Conservation (phyloP, 2,329 filamentous ascomycete species). For the Alternaria hordeiaustralica region DNA sequence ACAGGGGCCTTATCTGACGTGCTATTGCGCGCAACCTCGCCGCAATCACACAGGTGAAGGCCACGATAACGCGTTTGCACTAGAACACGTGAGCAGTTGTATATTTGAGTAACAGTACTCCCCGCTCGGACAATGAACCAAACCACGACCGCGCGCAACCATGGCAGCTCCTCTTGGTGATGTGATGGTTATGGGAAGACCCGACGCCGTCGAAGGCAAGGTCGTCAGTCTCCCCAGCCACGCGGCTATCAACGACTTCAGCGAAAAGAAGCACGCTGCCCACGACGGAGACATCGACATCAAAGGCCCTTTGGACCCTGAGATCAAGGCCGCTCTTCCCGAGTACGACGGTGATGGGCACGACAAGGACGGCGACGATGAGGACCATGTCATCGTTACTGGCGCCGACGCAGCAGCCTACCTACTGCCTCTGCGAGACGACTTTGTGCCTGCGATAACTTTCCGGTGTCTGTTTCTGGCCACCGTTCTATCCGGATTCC, state of each 20-base stretch:
- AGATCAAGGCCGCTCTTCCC: slow-evolving; percentile 16
- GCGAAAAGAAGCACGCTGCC: slow-evolving; percentile 15
- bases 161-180: slow-evolving; percentile 21
- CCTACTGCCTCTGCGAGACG: slow-evolving; percentile 20
- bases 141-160: neutral
- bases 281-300: slow-evolving; percentile 7
- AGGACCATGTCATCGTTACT: slow-evolving; percentile 16
- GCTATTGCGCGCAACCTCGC: slow-evolving; percentile 1
- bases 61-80: slow-evolving; percentile 2
- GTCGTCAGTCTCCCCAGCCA: slow-evolving; percentile 11
- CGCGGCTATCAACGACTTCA: slow-evolving; percentile 18
- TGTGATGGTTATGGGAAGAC: slow-evolving; percentile 12
- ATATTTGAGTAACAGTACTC: neutral
- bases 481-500: slow-evolving; percentile 16
- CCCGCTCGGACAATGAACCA: neutral
- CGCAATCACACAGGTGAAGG: slow-evolving; percentile 4
- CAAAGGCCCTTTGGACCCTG: slow-evolving; percentile 13
- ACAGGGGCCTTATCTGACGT: slow-evolving; percentile 1
- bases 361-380: slow-evolving; percentile 2
- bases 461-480: slow-evolving; percentile 19
- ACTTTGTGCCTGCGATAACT: slow-evolving; percentile 15
- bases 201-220: slow-evolving; percentile 17
- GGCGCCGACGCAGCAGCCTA: slow-evolving; percentile 23
- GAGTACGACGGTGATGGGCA: slow-evolving; percentile 8
- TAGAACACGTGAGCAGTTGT: neutral